A percentile compares a stretch with the other conserved stretches of the same genome.
Conservation (phyloP, 2,329 filamentous ascomycete genomes). For the Passalora sequoiae region DNA sequence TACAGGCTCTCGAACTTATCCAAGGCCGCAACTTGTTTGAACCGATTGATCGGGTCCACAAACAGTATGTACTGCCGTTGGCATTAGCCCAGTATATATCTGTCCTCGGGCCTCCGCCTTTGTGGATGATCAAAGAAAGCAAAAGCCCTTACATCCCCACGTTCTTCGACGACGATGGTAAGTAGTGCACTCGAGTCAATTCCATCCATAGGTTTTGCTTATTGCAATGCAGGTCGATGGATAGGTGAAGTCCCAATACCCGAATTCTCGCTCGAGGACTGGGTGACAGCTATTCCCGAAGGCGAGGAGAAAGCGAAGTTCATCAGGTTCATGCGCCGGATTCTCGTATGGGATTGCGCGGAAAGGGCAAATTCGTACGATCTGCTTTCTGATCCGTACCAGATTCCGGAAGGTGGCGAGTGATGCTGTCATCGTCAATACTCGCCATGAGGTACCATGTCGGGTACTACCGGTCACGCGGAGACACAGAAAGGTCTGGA, state of each 20-base stretch:
- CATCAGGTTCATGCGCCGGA: conserved; percentile 27
- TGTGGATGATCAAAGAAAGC: conserved; percentile 8
- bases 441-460: too few relatives aligned
- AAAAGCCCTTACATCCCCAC: not conserved
- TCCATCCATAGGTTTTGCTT: too few relatives aligned
- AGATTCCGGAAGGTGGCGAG: too few relatives aligned
- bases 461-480: too few relatives aligned
- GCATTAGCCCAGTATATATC: conserved; percentile 30
- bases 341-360: conserved; percentile 29
- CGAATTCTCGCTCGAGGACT: not conserved
- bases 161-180: conserved; percentile 4
- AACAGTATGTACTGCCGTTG: conserved; percentile 27
- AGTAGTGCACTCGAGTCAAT: too few relatives aligned
- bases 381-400: too few relatives aligned
- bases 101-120: conserved; percentile 1
- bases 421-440: too few relatives aligned
- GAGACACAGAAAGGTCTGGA: too few relatives aligned
- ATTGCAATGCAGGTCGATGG: too few relatives aligned
- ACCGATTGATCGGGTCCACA: conserved; percentile 23
- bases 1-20: conserved; percentile 28
- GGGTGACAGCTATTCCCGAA: not conserved
- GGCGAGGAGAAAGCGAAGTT: conserved; percentile 12
- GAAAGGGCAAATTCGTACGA: too few relatives aligned
- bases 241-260: conserved; percentile 2
- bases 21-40: conserved; percentile 28